Conservation (phyloP, 148 eudicot species). For the Rhododendron williamsianum region DNA sequence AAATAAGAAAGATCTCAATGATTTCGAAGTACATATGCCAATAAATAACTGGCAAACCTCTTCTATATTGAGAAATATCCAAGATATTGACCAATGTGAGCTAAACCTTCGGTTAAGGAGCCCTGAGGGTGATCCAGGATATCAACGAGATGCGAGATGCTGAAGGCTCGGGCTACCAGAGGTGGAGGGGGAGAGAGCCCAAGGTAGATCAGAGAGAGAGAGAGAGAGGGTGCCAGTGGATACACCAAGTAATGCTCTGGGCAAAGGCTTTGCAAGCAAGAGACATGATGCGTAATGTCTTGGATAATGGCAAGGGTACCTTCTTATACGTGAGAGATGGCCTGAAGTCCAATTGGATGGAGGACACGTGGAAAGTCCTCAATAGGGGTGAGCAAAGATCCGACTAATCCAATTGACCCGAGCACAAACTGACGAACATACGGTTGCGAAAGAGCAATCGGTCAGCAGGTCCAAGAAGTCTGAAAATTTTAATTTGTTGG, state of each 20-base stretch:
- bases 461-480: no score
- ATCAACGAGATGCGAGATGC: neutral
- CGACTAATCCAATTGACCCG: no score
- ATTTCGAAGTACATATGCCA: neutral
- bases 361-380: neutral
- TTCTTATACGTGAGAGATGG: neutral
- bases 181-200: neutral
- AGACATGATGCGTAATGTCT: neutral
- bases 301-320: neutral
- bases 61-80: neutral
- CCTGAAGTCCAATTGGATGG: neutral
- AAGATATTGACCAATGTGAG: neutral
- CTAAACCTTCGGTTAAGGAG: neutral
- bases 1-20: neutral
- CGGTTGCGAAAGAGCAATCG: no score
- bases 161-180: neutral
- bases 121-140: neutral
- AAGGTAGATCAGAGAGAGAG: neutral
- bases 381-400: neutral
- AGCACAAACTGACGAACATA: no score
- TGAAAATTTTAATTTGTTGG: no score
- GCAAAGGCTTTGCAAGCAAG: neutral
- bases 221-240: neutral
- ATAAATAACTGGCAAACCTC: neutral
- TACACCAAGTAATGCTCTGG: neutral